These are phyloP conservation scores for Citropsis articulata DNA, from an alignment of 345 rosid genomes.

Conservation along the genomic window DNA sequence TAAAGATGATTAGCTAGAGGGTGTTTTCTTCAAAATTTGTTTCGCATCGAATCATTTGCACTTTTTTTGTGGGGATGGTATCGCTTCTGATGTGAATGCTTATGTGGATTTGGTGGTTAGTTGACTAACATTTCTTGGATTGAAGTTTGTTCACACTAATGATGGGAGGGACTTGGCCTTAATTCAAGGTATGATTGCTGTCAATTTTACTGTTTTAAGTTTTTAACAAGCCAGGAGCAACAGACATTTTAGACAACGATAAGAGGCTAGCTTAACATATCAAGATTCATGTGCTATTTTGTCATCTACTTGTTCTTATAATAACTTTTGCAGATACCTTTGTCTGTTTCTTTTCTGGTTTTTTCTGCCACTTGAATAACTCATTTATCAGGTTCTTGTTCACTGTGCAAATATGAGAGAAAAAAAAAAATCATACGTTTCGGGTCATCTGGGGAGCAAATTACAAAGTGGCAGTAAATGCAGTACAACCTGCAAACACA, in stretches of 20 bases:
- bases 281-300: not conserved
- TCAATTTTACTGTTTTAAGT: not conserved
- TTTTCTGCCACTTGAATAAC: too few species aligned
- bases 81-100: not conserved
- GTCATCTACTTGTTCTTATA: not conserved
- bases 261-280: not conserved
- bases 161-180: not conserved
- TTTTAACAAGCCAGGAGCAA: not conserved
- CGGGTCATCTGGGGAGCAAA: not conserved
- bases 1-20: not conserved
- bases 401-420: not conserved
- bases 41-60: not conserved
- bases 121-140: not conserved
- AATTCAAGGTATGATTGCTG: not conserved
- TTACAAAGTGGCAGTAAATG: not conserved
- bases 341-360: not conserved
- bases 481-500: slow-evolving; percentile 3
- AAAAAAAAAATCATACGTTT: too few species aligned
- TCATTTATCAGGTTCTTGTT: not conserved
- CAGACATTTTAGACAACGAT: too few species aligned
- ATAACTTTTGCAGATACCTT: not conserved
- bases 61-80: not conserved
- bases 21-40: not conserved
- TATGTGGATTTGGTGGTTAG: not conserved
- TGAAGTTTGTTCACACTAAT: not conserved